Conservation (phyloP, 2,329 filamentous ascomycete genomes). For the Xylaria hypoxylon region DNA sequence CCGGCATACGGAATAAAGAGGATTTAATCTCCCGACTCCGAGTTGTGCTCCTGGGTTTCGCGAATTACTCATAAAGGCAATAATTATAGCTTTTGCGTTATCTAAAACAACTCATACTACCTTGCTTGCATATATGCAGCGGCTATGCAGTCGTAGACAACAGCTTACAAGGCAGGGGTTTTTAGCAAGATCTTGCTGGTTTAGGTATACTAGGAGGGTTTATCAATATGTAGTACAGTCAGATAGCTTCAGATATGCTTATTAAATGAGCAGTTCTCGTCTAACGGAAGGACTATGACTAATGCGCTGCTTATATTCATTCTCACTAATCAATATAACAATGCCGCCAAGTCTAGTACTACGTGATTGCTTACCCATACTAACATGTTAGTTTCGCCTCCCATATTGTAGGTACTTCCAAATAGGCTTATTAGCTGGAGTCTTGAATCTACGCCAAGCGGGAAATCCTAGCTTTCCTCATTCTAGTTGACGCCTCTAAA, state of each 20-base stretch:
- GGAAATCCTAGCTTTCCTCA: background rate
- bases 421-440: conserved; percentile 10
- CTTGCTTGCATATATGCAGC: conserved; percentile 15
- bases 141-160: conserved; percentile 13
- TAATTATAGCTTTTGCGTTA: background rate
- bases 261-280: conserved; percentile 6
- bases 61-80: background rate
- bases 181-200: background rate
- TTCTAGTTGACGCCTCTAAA: background rate
- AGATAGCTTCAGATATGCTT: conserved; percentile 19
- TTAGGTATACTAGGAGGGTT: conserved; percentile 1
- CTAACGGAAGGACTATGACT: conserved; percentile 10
- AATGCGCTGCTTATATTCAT: background rate
- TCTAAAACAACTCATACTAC: conserved; percentile 16
- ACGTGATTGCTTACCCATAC: background rate
- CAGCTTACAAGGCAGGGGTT: conserved; percentile 10
- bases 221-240: conserved; percentile 32
- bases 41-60: background rate
- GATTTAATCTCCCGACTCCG: background rate
- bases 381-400: conserved; percentile 1
- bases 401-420: background rate
- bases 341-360: background rate
- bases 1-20: too few relatives aligned
- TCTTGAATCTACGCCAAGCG: conserved; percentile 5
- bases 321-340: conserved; percentile 24